Evolutionary conservation across 345 rosid species (phyloP), one percentile per base, ranked within the genome.

Genomic region (Pistacia integerrima): DNA sequence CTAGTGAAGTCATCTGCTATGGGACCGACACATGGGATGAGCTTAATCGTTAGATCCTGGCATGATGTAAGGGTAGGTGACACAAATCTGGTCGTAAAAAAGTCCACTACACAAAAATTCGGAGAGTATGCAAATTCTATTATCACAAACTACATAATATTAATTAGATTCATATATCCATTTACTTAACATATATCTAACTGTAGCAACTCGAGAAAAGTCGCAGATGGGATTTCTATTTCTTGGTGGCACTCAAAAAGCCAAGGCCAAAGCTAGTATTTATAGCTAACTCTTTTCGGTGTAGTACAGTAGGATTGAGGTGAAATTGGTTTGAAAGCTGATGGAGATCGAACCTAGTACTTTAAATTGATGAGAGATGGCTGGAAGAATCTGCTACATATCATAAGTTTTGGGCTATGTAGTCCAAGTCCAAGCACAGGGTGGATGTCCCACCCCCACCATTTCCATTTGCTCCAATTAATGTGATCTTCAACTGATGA

Each of bases 181-280:
- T 49, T 8, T 54, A 55, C 66, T 57, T 66, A 41, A 36, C 5
- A 36, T 41, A 41, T 6, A 41, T 41, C 44, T 41, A 41, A 41
- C 44, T 36, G 4, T 2, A 66, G 18, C 25, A 57, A 67, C 44
- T 67, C 6, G 1, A 52, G n/a, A 25, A 75, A 35, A 3, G 20
- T 56, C 44, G 66, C 20, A 33, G 13, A 10, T 28, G 1, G 76
- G 76, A 55, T 25, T 51, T 63, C 13, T 36, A 4, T 41, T 8
- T 13, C 25, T 11, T 22, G 6, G 4, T 52, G 38, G 74, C 33
- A 63, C 20, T 30, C n/a, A 12, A 13, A 41, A 51, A 20, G 35
- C 69, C 72, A 64, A 77, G 46, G 36, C 72, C 59, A 69, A 62
- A 64, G 64, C 78, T 69, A 56, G 82, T 79, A n/a, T 36, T 35